A percentile compares a stretch with the other conserved stretches of the same genome.
These are phyloP conservation scores for Sporothrix inflata DNA, from an alignment of 2,329 filamentous ascomycete genomes.

Conservation along the genomic window DNA sequence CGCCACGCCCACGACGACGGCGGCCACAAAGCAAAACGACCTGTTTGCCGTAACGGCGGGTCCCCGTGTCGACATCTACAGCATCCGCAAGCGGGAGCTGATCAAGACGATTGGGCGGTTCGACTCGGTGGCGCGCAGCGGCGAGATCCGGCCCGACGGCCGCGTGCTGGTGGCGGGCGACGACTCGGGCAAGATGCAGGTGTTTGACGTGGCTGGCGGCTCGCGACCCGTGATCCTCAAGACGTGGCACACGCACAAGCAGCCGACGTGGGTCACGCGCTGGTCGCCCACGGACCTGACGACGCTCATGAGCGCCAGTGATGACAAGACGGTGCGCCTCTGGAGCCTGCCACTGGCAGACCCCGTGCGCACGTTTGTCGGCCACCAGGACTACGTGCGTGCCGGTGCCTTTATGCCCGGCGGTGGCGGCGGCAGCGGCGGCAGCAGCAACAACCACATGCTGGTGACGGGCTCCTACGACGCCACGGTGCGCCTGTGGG, in stretches of 20 bases:
- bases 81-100: slow-evolving; percentile 85
- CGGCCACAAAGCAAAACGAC: slow-evolving; percentile 60
- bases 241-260: slow-evolving; percentile 93
- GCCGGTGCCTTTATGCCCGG: slow-evolving; percentile 83
- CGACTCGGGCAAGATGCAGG: slow-evolving; percentile 88
- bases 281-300: slow-evolving; percentile 92
- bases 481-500: slow-evolving; percentile 90
- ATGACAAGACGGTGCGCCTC: slow-evolving; percentile 88
- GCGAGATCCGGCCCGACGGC: slow-evolving; percentile 85
- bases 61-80: slow-evolving; percentile 91
- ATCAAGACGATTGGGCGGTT: slow-evolving; percentile 95
- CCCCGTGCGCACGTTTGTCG: slow-evolving; percentile 76
- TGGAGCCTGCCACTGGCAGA: slow-evolving; percentile 89
- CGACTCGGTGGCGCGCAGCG: slow-evolving; percentile 85
- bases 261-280: slow-evolving; percentile 88
- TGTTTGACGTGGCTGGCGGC: slow-evolving; percentile 75
- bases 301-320: slow-evolving; percentile 82
- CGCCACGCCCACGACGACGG: slow-evolving; percentile 47
- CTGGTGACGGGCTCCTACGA: slow-evolving; percentile 93
- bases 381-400: slow-evolving; percentile 91
- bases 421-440: slow-evolving; percentile 33
- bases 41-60: slow-evolving; percentile 94
- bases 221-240: slow-evolving; percentile 85
- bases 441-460: slow-evolving; percentile 59
- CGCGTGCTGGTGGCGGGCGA: slow-evolving; percentile 89